Base-by-base conservation (phyloP, 23 red algal species). In the Agarophyton chilense region DNA sequence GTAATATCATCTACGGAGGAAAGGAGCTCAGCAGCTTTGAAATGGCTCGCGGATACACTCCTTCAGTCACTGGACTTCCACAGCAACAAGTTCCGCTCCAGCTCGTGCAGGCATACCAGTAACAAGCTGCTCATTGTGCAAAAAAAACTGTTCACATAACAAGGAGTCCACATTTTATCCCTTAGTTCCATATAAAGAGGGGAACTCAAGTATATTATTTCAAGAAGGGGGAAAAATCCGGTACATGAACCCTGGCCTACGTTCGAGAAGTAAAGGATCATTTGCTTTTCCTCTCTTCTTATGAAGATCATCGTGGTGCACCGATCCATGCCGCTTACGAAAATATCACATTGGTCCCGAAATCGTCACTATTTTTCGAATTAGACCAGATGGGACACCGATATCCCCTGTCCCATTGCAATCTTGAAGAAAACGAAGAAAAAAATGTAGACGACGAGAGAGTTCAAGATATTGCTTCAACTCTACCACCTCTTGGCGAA, bases 1-100 rank as follows among this genome's bases (percentile, higher is more conserved):
- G 83, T 32, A 88, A 88, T 49, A 34, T 57, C 43, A 40, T 88
- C 11, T 73, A 88, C 14, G 83, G 55, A 11, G 67, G 83, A 9
- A 28, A 41, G 12, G 50, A 36, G 18, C 14, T 88, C 32, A 88
- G 53, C 13, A 77, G 83, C 68, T 77, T 87, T 38, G 83, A 87
- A 63, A 19, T 87, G 10, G 62, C 40, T 46, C 14, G 65, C 14
- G 83, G 68, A 14, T 76, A 87, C 41, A 74, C 65, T 13, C 51
- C 83, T 8, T n/a, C 16, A 29, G 6, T 87, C 16, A 70, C 52
- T 1, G 38, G 65, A 22, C 31, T 87, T 8, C 83, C 65, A 52
- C 43, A 88, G 55, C 14, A 41, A 31, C 38, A 60, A 33, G 38
- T 61, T 12, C 14, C 28, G 10, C 14, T 21, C 16, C 3, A 77